Conservation (phyloP, 352 stramenopile genomes). For the Globisporangium cystogenes region DNA sequence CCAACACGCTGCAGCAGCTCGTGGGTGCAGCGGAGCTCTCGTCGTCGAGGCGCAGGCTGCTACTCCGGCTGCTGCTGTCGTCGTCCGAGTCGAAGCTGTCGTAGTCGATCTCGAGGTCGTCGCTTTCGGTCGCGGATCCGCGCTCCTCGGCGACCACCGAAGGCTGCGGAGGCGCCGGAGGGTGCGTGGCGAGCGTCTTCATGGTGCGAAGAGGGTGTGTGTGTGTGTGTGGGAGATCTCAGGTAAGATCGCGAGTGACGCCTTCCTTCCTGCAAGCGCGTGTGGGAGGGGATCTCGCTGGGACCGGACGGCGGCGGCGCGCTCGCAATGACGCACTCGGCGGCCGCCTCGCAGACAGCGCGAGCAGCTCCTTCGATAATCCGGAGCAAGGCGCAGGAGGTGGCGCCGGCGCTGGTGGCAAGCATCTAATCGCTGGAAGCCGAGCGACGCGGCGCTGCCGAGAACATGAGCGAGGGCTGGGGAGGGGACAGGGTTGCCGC, state of each 20-base stretch:
- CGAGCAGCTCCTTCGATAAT: too few relatives aligned
- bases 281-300: too few relatives aligned
- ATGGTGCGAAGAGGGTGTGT: too few relatives aligned
- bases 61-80: background rate
- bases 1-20: conserved; percentile 19
- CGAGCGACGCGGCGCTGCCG: background rate
- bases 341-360: too few relatives aligned
- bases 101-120: conserved; percentile 7
- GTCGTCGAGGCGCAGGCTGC: background rate
- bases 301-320: too few relatives aligned
- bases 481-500: conserved; percentile 1
- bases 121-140: conserved; percentile 9
- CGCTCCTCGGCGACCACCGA: background rate
- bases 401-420: too few relatives aligned
- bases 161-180: background rate
- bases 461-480: background rate
- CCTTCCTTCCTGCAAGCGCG: too few relatives aligned
- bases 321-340: too few relatives aligned
- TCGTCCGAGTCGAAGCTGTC: conserved; percentile 3
- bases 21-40: conserved; percentile 4
- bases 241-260: too few relatives aligned
- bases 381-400: too few relatives aligned
- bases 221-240: too few relatives aligned
- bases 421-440: conserved; percentile 3
- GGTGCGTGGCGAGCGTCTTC: background rate